Evolutionary conservation across 169 alveolate genomes (phyloP).

Genomic region (Plasmodium inui): DNA sequence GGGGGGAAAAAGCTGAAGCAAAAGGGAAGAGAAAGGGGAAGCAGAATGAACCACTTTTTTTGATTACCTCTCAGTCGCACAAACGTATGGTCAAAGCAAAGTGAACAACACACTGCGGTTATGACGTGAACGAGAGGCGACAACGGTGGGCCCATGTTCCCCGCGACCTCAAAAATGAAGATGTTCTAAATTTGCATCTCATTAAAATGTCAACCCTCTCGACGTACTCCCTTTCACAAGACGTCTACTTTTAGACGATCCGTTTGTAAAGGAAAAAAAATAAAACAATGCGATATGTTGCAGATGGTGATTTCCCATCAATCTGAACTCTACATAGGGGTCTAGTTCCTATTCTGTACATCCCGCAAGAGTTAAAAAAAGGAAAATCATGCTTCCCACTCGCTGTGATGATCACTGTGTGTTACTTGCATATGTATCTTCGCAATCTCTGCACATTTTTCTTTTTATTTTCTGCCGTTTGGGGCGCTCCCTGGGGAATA

Average conservation of each 20-base stretch:
- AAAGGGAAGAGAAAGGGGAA: not conserved
- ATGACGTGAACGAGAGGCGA: not conserved
- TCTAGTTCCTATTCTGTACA: not conserved
- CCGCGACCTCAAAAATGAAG: not conserved
- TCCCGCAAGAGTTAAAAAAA: not conserved
- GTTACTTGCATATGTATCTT: not conserved
- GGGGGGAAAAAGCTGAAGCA: not conserved
- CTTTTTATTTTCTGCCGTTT: not conserved
- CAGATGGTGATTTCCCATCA: not conserved
- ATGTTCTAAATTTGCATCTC: not conserved
- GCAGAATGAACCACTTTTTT: not conserved
- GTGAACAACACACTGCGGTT: not conserved
- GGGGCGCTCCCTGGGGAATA: not conserved
- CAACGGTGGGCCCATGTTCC: not conserved
- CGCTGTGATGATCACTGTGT: too few relatives aligned
- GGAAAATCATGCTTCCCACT: not conserved
- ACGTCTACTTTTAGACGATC: not conserved
- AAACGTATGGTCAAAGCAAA: not conserved
- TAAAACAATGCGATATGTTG: not conserved
- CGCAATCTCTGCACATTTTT: not conserved
- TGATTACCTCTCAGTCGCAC: not conserved
- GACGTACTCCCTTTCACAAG: not conserved
- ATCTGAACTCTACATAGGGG: not conserved
- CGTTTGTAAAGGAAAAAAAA: not conserved
- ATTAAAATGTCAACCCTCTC: not conserved